Conservation (phyloP, 2,329 filamentous ascomycete species). For the Xylariaceae sp. region DNA sequence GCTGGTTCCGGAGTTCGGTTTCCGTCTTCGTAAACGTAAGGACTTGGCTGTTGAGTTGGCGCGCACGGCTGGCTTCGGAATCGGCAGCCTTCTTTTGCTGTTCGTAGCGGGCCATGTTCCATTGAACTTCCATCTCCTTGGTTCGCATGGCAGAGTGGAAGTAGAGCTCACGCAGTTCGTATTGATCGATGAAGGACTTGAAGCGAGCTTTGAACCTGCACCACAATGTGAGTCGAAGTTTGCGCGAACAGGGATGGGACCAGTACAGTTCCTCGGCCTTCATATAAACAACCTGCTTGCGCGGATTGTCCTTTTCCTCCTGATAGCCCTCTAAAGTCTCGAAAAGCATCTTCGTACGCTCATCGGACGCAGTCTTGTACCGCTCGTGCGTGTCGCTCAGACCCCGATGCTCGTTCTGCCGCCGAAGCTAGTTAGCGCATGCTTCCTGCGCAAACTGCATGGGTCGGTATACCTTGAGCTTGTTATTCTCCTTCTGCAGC, state of each 20-base stretch:
- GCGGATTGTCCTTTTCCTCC: constrained; percentile 75
- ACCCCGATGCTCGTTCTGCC: constrained; percentile 83
- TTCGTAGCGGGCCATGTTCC: constrained; percentile 80
- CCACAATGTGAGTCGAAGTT: constrained; percentile 28
- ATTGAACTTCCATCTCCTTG: constrained; percentile 93
- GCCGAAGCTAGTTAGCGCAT: constrained; percentile 12
- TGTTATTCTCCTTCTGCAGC: constrained; percentile 94
- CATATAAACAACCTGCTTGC: constrained; percentile 73
- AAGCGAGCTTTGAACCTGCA: constrained; percentile 74
- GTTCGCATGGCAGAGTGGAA: constrained; percentile 87
- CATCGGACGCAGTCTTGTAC: constrained; percentile 75
- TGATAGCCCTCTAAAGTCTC: constrained; percentile 84
- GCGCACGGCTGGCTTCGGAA: constrained; percentile 67
- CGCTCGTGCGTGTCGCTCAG: constrained; percentile 79
- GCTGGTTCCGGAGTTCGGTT: constrained; percentile 83
- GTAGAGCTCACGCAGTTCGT: constrained; percentile 89
- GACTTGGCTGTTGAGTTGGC: constrained; percentile 83
- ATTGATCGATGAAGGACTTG: constrained; percentile 94
- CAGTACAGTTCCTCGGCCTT: constrained; percentile 83
- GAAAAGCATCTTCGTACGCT: constrained; percentile 72
- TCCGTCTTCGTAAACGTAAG: constrained; percentile 95
- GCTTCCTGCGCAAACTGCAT: background rate
- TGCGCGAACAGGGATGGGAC: background rate
- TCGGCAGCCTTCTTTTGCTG: constrained; percentile 86
- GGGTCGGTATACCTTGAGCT: constrained; percentile 68